These are phyloP conservation scores for Diaporthe sp. DNA, from an alignment of 2,329 filamentous ascomycete genomes.

Conservation along the genomic window DNA sequence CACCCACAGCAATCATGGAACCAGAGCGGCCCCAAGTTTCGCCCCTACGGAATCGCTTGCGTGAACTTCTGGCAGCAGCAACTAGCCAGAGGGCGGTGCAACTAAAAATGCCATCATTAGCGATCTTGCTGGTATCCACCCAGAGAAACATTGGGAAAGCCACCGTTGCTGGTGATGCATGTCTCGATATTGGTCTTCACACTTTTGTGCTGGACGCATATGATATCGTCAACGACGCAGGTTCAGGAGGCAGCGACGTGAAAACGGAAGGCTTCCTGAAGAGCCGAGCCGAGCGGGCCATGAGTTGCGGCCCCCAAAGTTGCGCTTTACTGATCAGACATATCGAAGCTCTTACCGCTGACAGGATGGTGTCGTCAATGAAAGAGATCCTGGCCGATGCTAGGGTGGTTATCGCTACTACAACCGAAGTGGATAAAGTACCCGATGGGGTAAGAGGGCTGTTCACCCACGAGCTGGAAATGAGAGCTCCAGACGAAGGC, in stretches of 20 bases:
- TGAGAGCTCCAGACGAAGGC: conserved; percentile 91
- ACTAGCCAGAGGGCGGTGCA: conserved; percentile 90
- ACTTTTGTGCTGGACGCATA: conserved; percentile 91
- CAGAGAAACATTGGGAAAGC: conserved; percentile 95
- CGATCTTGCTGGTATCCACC: conserved; percentile 89
- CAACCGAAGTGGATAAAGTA: conserved; percentile 94
- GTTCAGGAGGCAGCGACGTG: conserved; percentile 87
- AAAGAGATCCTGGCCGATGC: conserved; percentile 86
- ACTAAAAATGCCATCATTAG: conserved; percentile 87
- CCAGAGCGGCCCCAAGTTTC: conserved; percentile 66
- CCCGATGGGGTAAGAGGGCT: conserved; percentile 90
- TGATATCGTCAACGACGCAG: conserved; percentile 93
- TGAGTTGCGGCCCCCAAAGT: conserved; percentile 87
- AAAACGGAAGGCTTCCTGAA: conserved; percentile 95
- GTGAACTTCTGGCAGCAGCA: conserved; percentile 88
- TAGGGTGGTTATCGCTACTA: conserved; percentile 91
- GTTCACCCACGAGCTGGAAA: conserved; percentile 96
- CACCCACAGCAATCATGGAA: conserved; percentile 59
- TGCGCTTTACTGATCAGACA: conserved; percentile 91
- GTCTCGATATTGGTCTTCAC: conserved; percentile 90
- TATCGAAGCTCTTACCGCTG: conserved; percentile 90
- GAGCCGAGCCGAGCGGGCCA: conserved; percentile 87
- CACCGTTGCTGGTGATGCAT: conserved; percentile 82
- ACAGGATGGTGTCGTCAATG: conserved; percentile 88
- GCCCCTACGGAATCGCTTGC: conserved; percentile 77